Conservation (phyloP, 345 rosid genomes). For the Fremontodendron californicum region DNA sequence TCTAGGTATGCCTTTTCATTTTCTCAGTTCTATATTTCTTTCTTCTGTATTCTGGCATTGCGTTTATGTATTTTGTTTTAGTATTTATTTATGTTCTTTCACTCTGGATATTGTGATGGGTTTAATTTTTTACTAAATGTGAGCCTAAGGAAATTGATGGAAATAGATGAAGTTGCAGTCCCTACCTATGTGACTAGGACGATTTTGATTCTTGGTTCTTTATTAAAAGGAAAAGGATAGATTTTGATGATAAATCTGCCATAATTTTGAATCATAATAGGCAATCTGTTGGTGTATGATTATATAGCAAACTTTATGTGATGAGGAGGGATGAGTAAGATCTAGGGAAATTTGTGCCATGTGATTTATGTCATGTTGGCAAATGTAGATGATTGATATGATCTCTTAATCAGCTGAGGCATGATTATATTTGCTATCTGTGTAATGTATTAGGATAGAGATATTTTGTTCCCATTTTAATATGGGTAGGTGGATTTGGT, state of each 20-base stretch:
- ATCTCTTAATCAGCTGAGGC: background rate
- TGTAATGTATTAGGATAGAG: background rate
- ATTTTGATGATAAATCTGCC: background rate
- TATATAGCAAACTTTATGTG: background rate
- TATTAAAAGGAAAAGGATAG: background rate
- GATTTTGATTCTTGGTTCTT: too few species aligned
- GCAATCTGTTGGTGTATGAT: background rate
- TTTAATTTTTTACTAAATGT: background rate
- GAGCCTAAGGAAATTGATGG: background rate
- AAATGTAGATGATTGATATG: background rate
- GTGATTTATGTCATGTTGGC: background rate
- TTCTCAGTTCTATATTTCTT: background rate
- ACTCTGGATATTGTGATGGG: background rate
- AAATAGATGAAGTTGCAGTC: background rate
- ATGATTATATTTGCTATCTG: background rate
- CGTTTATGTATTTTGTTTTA: background rate
- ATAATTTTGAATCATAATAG: background rate
- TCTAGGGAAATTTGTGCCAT: background rate
- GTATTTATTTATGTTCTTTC: background rate
- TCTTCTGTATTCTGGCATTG: background rate
- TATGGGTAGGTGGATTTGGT: conserved; percentile 8
- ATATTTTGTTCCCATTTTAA: background rate
- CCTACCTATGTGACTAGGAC: background rate
- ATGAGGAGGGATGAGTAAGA: background rate
- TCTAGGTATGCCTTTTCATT: conserved; percentile 36